phyloP scores from a whole-genome alignment of 169 alveolate species.

The Plasmodium sp. region DNA sequence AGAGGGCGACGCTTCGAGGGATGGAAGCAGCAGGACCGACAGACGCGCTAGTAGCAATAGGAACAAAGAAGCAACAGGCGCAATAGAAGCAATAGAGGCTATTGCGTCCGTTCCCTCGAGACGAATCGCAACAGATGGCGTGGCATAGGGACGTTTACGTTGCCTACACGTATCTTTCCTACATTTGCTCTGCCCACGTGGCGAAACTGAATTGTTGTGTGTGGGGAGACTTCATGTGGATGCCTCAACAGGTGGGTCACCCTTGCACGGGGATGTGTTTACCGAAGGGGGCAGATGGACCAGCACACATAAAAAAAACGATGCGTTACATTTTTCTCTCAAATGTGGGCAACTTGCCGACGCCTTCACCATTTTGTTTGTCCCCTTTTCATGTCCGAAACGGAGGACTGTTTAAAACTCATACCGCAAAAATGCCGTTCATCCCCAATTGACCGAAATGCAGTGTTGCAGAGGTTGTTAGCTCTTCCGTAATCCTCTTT shows the following conservation, averaged over 20 bases:
- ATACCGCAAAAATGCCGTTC: background rate
- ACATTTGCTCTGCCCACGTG: background rate
- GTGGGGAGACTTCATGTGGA: background rate
- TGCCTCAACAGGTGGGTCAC: background rate
- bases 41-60: too few species aligned
- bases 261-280: background rate
- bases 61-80: too few species aligned
- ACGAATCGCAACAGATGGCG: background rate
- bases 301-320: background rate
- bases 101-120: background rate
- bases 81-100: background rate
- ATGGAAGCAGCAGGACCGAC: background rate
- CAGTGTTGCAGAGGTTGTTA: background rate
- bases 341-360: background rate
- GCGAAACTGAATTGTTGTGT: background rate
- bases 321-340: background rate
- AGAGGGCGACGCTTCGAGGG: background rate
- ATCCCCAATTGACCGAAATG: background rate
- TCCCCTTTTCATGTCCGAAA: background rate
- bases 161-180: background rate
- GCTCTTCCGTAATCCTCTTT: background rate
- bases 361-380: background rate
- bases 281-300: background rate
- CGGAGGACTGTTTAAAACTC: background rate
- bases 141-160: background rate